Evolutionary conservation across 2,329 filamentous ascomycete species (phyloP), one percentile per base, ranked within the genome.

Genomic region (Fusarium begoniae): DNA sequence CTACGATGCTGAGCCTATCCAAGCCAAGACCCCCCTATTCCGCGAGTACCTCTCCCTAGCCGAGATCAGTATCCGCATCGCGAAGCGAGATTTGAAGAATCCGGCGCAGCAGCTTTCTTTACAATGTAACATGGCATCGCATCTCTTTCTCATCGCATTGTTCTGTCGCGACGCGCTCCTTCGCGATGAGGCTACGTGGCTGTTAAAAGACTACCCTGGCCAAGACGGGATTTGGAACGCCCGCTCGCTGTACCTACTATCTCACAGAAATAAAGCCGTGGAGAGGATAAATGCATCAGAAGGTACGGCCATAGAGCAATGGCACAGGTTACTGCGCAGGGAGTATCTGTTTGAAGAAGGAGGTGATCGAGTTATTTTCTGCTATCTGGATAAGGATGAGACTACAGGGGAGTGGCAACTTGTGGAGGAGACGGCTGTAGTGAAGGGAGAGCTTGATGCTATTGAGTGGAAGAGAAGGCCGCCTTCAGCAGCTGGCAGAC

Each of bases 331-430:
- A 4, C 75, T 79, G 63, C 79, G 80, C 3, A 76, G 82, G 14
- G 81, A 83, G 32, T 82, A 79, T 50, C 44, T 80, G 3, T 82
- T 83, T 24, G 82, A 83, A 44, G 75, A 83, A 14, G 79, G 79
- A 3, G 81, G 81, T 22, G 76, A 79, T 17, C 79, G 77, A 1
- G 62, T 81, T 18, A 22, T 83, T 5, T 76, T 83, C 12, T 78
- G 81, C 9, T 82, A 77, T 22, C 18, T 80, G 17, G 78, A 77
- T 2, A 80, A 73, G 22, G 63, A 80, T 17, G 44, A 60, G 7
- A 24, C 18, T 5, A 65, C 64, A 7, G 74, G 72, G 3, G 38
- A 69, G 12, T 78, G 76, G 76, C 26, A 58, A 4, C 41, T 78
- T 6, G 64, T 75, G 12, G 76, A 78, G 26, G 76, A 78, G 53